These are phyloP conservation scores for Cunninghamia lanceolata DNA, from an alignment of 75 land plant genomes.

Conservation along the genomic window DNA sequence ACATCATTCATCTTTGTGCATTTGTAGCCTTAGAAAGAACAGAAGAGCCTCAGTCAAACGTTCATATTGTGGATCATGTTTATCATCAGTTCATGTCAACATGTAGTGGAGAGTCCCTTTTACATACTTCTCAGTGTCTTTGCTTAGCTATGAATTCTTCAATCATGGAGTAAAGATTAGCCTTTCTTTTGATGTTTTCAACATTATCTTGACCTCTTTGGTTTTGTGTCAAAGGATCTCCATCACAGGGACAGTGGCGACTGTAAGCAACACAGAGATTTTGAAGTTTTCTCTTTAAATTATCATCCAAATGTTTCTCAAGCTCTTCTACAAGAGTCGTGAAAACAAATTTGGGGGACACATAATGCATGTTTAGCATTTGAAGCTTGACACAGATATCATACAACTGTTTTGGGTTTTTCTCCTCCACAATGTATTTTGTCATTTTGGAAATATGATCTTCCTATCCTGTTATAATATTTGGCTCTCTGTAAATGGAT, in stretches of 20 bases:
- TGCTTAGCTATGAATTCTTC: no score
- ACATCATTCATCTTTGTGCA: no score
- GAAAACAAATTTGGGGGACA: conserved; percentile 32
- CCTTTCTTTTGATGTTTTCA: background rate
- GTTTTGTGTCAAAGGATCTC: conserved; percentile 16
- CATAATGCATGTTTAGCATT: conserved; percentile 27
- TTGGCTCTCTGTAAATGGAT: conserved; percentile 23
- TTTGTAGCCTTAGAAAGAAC: no score
- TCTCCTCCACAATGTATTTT: conserved; percentile 25
- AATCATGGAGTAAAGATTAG: conserved; percentile 25
- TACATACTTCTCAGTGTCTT: no score
- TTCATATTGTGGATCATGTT: no score
- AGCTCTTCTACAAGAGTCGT: conserved; percentile 28
- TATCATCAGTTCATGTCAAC: no score
- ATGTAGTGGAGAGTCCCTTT: no score
- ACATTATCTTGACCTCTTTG: background rate
- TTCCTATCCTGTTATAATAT: conserved; percentile 38
- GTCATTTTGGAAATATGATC: conserved; percentile 33
- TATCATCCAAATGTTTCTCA: conserved; percentile 15
- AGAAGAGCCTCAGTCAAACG: no score
- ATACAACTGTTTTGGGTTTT: conserved; percentile 40
- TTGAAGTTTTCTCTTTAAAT: conserved; percentile 12
- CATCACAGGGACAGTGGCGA: background rate
- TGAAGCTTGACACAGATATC: conserved; percentile 36
- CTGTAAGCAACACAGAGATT: conserved; percentile 17